Evolutionary conservation across 345 rosid genomes (phyloP).

Genomic region (Eucalyptus coolabah): DNA sequence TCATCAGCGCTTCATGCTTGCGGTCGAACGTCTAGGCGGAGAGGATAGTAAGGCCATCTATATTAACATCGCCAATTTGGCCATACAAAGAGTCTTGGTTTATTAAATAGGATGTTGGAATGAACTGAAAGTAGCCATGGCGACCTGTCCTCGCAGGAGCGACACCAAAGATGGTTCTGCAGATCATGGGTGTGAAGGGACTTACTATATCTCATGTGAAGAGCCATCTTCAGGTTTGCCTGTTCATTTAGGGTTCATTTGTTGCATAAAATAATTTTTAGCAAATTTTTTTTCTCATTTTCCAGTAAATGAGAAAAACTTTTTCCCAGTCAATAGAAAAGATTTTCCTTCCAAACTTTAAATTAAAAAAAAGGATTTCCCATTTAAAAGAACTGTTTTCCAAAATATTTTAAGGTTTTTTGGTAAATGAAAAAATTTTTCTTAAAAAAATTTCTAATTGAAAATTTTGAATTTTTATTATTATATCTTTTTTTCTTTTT

Average conservation of each 20-base stretch:
- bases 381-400: no score
- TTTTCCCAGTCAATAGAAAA: no score
- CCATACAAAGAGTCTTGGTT: neutral
- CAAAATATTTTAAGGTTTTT: no score
- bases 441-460: no score
- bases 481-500: no score
- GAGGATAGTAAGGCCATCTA: constrained; percentile 34
- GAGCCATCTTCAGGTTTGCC: constrained; percentile 71
- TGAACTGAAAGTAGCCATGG: neutral
- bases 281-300: no score
- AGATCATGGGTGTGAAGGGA: constrained; percentile 52
- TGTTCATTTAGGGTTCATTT: neutral
- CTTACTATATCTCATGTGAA: constrained; percentile 65
- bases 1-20: constrained; percentile 49
- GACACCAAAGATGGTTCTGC: constrained; percentile 62
- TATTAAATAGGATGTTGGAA: neutral
- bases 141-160: constrained; percentile 23
- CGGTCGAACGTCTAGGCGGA: constrained; percentile 62
- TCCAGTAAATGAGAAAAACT: no score
- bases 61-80: neutral
- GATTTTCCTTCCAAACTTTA: no score
- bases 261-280: no score
- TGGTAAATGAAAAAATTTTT: rapidly evolving
- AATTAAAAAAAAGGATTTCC: no score
- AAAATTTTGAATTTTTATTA: no score